phyloP scores from a whole-genome alignment of 805 yeast genomes.

The Yamadazyma insecticola region DNA sequence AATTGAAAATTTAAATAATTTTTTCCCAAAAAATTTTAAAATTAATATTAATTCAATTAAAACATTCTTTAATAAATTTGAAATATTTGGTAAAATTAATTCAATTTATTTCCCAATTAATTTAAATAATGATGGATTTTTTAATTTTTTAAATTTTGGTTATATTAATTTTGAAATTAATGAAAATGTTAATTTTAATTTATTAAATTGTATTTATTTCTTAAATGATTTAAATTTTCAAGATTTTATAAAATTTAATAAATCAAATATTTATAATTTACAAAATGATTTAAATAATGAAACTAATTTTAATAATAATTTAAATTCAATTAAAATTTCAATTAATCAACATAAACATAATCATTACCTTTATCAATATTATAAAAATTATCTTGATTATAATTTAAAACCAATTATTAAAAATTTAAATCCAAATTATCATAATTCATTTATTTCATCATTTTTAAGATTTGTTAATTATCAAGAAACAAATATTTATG shows the following conservation, averaged over 20 bases:
- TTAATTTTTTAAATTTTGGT: conserved; percentile 40
- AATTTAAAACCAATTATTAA: conserved; percentile 1
- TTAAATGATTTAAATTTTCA: conserved; percentile 44
- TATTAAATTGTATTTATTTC: conserved; percentile 43
- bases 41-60: conserved; percentile 21
- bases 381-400: conserved; percentile 7
- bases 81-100: conserved; percentile 38
- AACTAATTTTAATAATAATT: conserved; percentile 9
- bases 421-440: conserved; percentile 2
- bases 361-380: conserved; percentile 16
- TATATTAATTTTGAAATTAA: conserved; percentile 41
- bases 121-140: conserved; percentile 1
- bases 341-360: conserved; percentile 37
- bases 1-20: conserved; percentile 45
- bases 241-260: conserved; percentile 35
- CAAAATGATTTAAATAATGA: conserved; percentile 8
- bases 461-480: conserved; percentile 25
- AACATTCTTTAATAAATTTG: conserved; percentile 40
- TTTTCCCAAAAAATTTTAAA: conserved; percentile 50
- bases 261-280: conserved; percentile 1
- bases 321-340: conserved; percentile 16
- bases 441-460: conserved; percentile 7
- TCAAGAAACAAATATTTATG: conserved; percentile 72
- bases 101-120: conserved; percentile 48
- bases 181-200: conserved; percentile 37